These are phyloP conservation scores for Verticillium isaacii DNA, from an alignment of 2,329 filamentous ascomycete genomes.

Conservation along the genomic window DNA sequence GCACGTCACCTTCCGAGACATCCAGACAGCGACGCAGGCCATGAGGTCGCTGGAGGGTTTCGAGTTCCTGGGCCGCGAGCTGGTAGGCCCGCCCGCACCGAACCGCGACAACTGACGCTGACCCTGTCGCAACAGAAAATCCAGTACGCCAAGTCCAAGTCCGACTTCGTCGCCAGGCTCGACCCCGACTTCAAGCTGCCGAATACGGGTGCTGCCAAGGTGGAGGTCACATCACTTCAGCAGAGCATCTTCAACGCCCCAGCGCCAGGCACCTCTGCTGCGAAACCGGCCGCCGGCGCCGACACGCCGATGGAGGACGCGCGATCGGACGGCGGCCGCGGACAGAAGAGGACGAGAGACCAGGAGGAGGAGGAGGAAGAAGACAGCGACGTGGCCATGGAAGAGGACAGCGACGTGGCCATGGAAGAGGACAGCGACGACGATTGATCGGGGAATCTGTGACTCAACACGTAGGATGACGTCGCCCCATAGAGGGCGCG, in stretches of 20 bases:
- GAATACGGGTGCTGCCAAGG: constrained; percentile 44
- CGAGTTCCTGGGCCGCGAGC: constrained; percentile 75
- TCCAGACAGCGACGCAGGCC: constrained; percentile 88
- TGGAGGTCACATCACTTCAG: constrained; percentile 68
- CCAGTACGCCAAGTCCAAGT: constrained; percentile 84
- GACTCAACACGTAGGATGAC: neutral
- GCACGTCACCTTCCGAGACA: constrained; percentile 84
- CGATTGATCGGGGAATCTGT: constrained; percentile 39
- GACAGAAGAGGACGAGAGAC: constrained; percentile 68
- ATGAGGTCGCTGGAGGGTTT: constrained; percentile 86
- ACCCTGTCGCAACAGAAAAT: constrained; percentile 61
- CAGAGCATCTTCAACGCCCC: constrained; percentile 76
- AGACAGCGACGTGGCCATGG: constrained; percentile 66
- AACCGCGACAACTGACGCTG: neutral
- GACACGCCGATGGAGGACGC: constrained; percentile 48
- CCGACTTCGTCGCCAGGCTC: constrained; percentile 81
- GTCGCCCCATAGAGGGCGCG: neutral
- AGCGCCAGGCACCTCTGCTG: constrained; percentile 41
- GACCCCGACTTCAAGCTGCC: constrained; percentile 84
- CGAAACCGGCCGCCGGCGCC: constrained; percentile 32
- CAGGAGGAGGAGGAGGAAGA: constrained; percentile 64
- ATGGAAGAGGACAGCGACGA: constrained; percentile 72
- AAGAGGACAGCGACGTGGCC: constrained; percentile 63
- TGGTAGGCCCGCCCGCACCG: constrained; percentile 54
- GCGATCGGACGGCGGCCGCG: constrained; percentile 49